Conservation (phyloP, 495 filamentous ascomycete species). For the Penicillium canescens region DNA sequence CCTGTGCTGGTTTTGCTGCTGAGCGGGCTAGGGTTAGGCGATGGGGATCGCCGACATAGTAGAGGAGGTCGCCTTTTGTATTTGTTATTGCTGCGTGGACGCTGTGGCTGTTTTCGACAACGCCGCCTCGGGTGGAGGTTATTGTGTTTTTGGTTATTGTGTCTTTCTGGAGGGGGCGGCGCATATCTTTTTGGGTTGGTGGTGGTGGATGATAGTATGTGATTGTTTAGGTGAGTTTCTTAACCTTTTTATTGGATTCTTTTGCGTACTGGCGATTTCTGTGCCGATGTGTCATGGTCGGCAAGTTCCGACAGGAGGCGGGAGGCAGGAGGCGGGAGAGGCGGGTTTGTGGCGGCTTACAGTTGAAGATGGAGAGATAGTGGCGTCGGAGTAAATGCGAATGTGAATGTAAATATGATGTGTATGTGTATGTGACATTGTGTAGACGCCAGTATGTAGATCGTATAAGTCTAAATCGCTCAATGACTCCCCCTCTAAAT, state of each 20-base stretch:
- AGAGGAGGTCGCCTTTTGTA: conserved; percentile 30
- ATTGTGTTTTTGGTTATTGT: not conserved
- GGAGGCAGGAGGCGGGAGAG: not conserved
- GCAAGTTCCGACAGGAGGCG: not conserved
- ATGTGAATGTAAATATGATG: not conserved
- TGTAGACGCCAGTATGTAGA: not conserved
- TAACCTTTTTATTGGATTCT: not conserved
- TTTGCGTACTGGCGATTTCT: not conserved
- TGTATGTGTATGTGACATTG: not conserved
- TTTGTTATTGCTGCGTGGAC: conserved; percentile 40
- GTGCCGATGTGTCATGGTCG: conserved; percentile 2
- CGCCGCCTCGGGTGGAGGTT: conserved; percentile 7
- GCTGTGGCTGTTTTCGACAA: conserved; percentile 38
- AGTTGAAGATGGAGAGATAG: not conserved
- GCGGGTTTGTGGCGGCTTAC: not conserved
- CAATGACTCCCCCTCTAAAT: not conserved
- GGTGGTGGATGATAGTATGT: not conserved
- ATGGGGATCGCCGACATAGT: conserved; percentile 34
- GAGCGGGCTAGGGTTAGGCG: conserved; percentile 41
- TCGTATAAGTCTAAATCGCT: conserved; percentile 1
- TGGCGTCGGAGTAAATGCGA: not conserved
- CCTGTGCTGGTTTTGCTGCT: conserved; percentile 43
- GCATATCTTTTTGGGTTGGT: conserved; percentile 1
- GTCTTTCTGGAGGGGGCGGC: not conserved
- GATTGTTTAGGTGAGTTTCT: not conserved